Evolutionary conservation across 306 rosid genomes (phyloP), one percentile per base, ranked within the genome.

Genomic region (Leucaena leucocephala): DNA sequence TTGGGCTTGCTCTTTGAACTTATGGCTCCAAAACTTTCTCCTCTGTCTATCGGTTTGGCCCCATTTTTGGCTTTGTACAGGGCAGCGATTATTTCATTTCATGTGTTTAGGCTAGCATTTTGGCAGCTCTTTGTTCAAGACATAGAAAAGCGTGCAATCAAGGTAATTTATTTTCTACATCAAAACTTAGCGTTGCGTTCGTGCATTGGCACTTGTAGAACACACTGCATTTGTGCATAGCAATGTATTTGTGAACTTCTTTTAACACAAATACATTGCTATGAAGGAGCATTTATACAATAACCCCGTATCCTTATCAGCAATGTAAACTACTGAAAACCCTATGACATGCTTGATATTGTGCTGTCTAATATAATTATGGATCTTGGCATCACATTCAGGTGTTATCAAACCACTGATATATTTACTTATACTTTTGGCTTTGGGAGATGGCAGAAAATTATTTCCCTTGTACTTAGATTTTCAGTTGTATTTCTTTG

Each of bases 41-140:
- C 11, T 55, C 86, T 75, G 68, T 89, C 78, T 87, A 88, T 84
- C 81, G 84, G 33, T 95, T 95, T 71, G 95, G 97, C 27, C 95
- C 95, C 98, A 0, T 93, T 93, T 86, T 79, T 95, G 88, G 97
- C 97, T 69, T 78, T 92, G 80, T 93, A 95, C 81, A 91, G 99
- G 78, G 99, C 97, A 57, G 85, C 94, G 13, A 86, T 93, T 68
- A 88, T 95, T 84, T 95, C 98, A 52, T 93, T 82, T 82, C 90
- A 95, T 69, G 96, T 95, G 70, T 76, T 89, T 72, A 91, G 89
- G 88, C 90, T 95, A 65, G 78, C 91, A 39, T 68, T 91, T 43
- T 93, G 89, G 96, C 98, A 75, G 76, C 76, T 91, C 21, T 91
- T 93, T 43, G 86, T 90, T 68, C 93, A 81, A 78, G 98, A 93